Evolutionary conservation across 495 filamentous ascomycete genomes (phyloP).

Genomic region (Margaritispora aquatica): DNA sequence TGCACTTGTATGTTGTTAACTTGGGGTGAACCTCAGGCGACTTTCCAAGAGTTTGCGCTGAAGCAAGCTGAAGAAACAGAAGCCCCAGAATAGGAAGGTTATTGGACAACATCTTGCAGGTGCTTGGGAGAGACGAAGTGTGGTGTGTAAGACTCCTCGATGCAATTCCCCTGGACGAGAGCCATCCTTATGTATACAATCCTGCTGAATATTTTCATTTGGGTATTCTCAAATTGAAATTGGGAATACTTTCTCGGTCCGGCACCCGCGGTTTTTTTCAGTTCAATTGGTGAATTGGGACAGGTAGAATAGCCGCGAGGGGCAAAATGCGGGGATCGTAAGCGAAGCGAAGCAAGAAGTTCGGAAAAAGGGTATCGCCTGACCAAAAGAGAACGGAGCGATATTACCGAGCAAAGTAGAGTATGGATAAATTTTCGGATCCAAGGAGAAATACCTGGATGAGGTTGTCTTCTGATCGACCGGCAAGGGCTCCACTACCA

Average conservation of each 20-base stretch:
- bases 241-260: neutral
- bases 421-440: neutral
- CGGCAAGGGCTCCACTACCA: neutral
- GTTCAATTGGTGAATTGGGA: neutral
- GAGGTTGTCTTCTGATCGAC: neutral
- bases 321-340: neutral
- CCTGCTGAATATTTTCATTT: neutral
- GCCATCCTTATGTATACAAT: neutral
- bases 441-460: neutral
- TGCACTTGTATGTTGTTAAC: constrained; percentile 44
- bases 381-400: neutral
- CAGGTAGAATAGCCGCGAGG: neutral
- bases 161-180: neutral
- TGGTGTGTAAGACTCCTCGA: neutral
- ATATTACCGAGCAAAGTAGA: neutral
- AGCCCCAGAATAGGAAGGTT: neutral
- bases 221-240: neutral
- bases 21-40: constrained; percentile 44
- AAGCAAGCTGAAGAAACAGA: neutral
- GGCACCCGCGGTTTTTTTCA: neutral
- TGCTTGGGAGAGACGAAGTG: neutral
- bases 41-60: constrained; percentile 6
- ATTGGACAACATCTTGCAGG: neutral
- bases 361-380: neutral
- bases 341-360: neutral